Evolutionary conservation across 306 rosid genomes (phyloP).

Genomic region (Crataegus laevigata): DNA sequence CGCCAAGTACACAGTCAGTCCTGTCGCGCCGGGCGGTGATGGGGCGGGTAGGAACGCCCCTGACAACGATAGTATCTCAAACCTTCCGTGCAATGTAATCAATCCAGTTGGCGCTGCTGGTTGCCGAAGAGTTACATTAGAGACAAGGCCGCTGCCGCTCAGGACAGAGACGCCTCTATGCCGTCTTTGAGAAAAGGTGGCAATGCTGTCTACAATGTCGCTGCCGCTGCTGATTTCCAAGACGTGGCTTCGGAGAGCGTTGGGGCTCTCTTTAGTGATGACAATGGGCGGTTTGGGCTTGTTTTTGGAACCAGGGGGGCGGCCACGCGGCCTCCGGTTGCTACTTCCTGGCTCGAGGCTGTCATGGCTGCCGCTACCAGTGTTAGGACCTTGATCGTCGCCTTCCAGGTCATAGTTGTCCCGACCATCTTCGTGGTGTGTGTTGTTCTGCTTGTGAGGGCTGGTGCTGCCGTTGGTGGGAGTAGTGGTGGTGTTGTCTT

Average conservation of each 20-base stretch:
- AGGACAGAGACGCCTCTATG: conserved; percentile 77
- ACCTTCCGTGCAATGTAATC: conserved; percentile 54
- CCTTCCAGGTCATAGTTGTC: conserved; percentile 24
- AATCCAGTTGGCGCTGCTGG: conserved; percentile 54
- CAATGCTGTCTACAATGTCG: conserved; percentile 56
- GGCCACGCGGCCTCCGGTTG: conserved; percentile 63
- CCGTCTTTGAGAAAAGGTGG: conserved; percentile 57
- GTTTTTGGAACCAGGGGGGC: conserved; percentile 88
- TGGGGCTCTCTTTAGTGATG: conserved; percentile 60
- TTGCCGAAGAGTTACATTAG: conserved; percentile 62
- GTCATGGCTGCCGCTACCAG: conserved; percentile 25
- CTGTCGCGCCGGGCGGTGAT: conserved; percentile 57
- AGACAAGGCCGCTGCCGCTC: conserved; percentile 63
- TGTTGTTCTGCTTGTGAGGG: conserved; percentile 22
- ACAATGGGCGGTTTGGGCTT: conserved; percentile 63
- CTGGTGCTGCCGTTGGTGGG: conserved; percentile 34
- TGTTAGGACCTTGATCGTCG: conserved; percentile 24
- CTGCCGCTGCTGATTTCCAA: conserved; percentile 61
- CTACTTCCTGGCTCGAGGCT: conserved; percentile 37
- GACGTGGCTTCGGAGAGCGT: conserved; percentile 69
- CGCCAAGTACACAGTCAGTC: conserved; percentile 52
- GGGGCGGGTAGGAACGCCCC: conserved; percentile 84
- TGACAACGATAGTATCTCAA: conserved; percentile 60
- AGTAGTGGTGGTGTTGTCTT: conserved; percentile 24
- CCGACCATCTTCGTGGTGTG: conserved; percentile 28